Conservation (phyloP, 169 alveolate genomes). For the Miamiensis avidus region DNA sequence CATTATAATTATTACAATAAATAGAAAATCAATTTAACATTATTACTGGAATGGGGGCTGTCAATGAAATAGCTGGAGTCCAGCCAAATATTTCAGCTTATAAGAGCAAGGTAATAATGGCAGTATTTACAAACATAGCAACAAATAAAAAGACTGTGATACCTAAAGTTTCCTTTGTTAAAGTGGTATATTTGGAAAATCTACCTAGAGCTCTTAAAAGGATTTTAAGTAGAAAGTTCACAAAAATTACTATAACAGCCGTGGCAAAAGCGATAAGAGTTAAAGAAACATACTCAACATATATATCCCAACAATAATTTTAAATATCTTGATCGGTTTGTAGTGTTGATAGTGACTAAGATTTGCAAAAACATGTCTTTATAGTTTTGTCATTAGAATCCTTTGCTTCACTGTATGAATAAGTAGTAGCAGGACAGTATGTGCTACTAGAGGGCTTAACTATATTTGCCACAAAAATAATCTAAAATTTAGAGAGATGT, state of each 20-base stretch:
- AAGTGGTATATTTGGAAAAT: slow-evolving; percentile 30
- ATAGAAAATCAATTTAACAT: no score
- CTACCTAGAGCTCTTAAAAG: slow-evolving; percentile 12
- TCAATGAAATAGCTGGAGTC: not conserved
- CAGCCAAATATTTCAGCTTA: not conserved
- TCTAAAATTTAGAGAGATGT: no score
- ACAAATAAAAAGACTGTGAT: slow-evolving; percentile 14
- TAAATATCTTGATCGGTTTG: not conserved
- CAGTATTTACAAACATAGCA: slow-evolving; percentile 42
- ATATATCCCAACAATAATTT: slow-evolving; percentile 30
- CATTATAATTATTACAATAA: no score
- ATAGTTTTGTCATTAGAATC: not conserved
- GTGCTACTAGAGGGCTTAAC: slow-evolving; percentile 26
- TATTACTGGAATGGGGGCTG: not conserved
- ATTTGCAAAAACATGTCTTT: not conserved
- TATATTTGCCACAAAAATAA: slow-evolving; percentile 33
- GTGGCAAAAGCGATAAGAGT: slow-evolving; percentile 12
- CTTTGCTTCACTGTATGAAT: slow-evolving; percentile 16
- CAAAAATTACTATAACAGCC: slow-evolving; percentile 37
- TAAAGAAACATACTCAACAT: slow-evolving; percentile 4
- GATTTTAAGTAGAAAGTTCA: slow-evolving; percentile 21
- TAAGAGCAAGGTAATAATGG: slow-evolving; percentile 35
- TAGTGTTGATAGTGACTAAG: not conserved
- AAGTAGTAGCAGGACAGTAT: slow-evolving; percentile 12
- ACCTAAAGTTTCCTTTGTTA: slow-evolving; percentile 23